Evolutionary conservation across 305 asterid genomes (phyloP).

Genomic region (Salvia sclarea): DNA sequence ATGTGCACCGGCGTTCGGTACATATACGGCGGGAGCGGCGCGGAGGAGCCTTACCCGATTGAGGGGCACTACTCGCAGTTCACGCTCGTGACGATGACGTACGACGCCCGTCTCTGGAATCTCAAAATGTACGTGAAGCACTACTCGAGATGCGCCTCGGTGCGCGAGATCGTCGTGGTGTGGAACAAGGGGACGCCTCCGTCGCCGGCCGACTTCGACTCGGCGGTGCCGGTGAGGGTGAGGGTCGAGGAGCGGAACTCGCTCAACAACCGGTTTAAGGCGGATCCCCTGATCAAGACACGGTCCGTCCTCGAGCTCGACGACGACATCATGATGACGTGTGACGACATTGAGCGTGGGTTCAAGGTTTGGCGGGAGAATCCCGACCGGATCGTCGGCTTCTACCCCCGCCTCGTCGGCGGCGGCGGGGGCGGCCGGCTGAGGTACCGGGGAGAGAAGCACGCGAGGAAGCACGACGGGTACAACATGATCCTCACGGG

Average conservation of each 20-base stretch:
- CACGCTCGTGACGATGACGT: constrained; percentile 89
- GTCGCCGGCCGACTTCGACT: constrained; percentile 55
- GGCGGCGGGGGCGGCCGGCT: constrained; percentile 46
- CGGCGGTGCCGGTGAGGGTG: constrained; percentile 83
- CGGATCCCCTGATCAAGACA: constrained; percentile 70
- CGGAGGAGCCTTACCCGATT: constrained; percentile 70
- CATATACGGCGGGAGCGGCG: constrained; percentile 79
- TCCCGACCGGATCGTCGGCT: constrained; percentile 80
- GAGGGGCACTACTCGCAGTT: constrained; percentile 81
- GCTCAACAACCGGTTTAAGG: constrained; percentile 77
- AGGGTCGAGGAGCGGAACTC: constrained; percentile 76
- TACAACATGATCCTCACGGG: constrained; percentile 90
- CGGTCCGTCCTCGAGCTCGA: constrained; percentile 92
- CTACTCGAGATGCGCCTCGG: constrained; percentile 89
- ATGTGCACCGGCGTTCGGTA: constrained; percentile 61
- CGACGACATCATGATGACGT: constrained; percentile 92
- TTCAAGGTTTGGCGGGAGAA: constrained; percentile 86
- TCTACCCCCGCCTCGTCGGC: constrained; percentile 71
- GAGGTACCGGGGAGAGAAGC: constrained; percentile 66
- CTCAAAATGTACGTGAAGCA: constrained; percentile 81
- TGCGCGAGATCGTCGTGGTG: constrained; percentile 88
- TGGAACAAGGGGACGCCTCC: constrained; percentile 96
- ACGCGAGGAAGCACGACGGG: constrained; percentile 72
- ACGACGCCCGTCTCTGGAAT: constrained; percentile 96
- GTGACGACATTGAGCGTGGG: constrained; percentile 88